Base-by-base conservation (phyloP, 805 yeast genomes). In the Myxozyma lipomycoides region DNA sequence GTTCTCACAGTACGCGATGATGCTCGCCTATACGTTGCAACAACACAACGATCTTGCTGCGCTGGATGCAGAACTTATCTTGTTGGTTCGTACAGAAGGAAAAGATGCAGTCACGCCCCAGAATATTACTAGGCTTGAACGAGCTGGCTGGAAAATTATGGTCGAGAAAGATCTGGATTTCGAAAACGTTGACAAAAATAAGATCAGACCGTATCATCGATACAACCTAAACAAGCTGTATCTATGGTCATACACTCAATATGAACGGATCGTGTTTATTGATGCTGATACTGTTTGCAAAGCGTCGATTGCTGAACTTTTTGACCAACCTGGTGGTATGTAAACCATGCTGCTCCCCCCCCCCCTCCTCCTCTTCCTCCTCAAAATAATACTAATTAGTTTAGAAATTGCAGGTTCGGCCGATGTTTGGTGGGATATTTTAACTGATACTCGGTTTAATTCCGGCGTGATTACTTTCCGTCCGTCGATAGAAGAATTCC, bases 271-370 rank as follows among this genome's bases (percentile, higher is more conserved):
- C 2, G 72, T 78, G 32, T 78, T 75, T 58, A 65, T 79, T 37
- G 83, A 78, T 61, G 73, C 78, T 18, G 83, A 78, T 61, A 75
- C 79, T 6, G 65, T 78, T 15, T 58, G 61, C 43, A 59, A 58
- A 41, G 53, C 49, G n/a, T 55, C 61, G 2, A 47, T 59, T 18
- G 57, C 59, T n/a, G 64, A 61, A 43, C 40, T 61, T 23, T 56
- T 61, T n/a, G 43, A 48, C 17, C 51, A 55, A 39, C 63, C 63
- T 1, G 63, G 63, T 15, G 59, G 55, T 55, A 21, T 6, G 38
- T 23, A 18, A 25, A 4, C 23, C 15, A 22, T 10, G 15, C 35
- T 28, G 15, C 34, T 28, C 15, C 12, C 15, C 15, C 15, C 15
- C 15, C 15, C 15, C 15, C 15, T 28, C 15, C 15, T 28, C 12